These are phyloP conservation scores for Ulota crispa DNA, from an alignment of 225 moss, liverwort and hornwort genomes.

Conservation along the genomic window DNA sequence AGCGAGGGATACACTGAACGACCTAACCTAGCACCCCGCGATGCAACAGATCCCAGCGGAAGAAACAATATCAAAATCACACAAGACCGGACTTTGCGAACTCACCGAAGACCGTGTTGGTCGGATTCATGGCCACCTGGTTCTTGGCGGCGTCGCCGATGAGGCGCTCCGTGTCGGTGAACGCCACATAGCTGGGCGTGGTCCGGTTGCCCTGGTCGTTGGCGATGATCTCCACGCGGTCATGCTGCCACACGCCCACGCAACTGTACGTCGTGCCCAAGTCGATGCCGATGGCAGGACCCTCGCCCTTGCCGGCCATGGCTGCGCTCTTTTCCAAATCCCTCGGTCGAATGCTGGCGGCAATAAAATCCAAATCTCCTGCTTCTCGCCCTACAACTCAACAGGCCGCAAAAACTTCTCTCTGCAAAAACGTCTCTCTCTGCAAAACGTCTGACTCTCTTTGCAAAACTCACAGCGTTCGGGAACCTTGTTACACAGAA, in stretches of 20 bases:
- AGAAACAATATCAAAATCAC: not conserved
- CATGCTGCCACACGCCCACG: slow-evolving; percentile 46
- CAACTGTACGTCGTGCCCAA: slow-evolving; percentile 57
- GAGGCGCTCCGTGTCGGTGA: slow-evolving; percentile 30
- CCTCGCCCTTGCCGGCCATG: slow-evolving; percentile 40
- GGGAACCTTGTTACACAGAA: not conserved
- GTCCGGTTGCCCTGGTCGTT: slow-evolving; percentile 45
- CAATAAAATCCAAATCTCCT: not conserved
- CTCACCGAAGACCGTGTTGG: slow-evolving; percentile 26
- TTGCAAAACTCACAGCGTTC: too few relatives aligned
- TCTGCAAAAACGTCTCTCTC: too few relatives aligned
- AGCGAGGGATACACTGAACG: too few relatives aligned
- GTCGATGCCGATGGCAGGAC: slow-evolving; percentile 53
- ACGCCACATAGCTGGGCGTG: slow-evolving; percentile 31
- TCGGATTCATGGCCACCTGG: slow-evolving; percentile 31
- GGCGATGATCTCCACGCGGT: slow-evolving; percentile 53
- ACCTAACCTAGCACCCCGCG: too few relatives aligned
- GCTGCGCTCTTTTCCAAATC: not conserved
- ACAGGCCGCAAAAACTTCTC: not conserved
- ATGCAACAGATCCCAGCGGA: not conserved
- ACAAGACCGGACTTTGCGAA: too few relatives aligned
- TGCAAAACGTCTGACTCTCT: too few relatives aligned
- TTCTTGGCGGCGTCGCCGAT: slow-evolving; percentile 31
- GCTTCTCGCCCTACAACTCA: fast-evolving
- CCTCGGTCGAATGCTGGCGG: too few relatives aligned